Evolutionary conservation across 2,329 filamentous ascomycete genomes (phyloP).

Genomic region (Colletotrichum gloeosporioides): DNA sequence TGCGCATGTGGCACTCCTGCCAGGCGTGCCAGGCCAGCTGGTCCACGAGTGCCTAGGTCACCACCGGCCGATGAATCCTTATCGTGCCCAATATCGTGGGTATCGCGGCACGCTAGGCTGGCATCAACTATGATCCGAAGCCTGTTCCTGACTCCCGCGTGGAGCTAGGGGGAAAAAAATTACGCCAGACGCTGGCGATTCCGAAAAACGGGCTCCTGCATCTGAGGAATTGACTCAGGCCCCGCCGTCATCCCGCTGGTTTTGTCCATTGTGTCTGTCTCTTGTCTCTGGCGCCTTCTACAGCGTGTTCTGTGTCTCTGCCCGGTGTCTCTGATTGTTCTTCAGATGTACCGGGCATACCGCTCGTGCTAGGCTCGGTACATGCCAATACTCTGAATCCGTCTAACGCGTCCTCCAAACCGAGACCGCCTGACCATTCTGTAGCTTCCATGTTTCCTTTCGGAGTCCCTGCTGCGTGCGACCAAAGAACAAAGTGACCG

Average conservation of each 20-base stretch:
- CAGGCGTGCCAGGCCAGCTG: background rate
- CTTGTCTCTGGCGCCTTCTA: background rate
- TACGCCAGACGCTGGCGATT: constrained; percentile 12
- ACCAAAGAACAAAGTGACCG: background rate
- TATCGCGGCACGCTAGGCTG: background rate
- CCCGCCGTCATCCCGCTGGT: background rate
- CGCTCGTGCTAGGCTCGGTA: background rate
- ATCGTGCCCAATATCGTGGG: background rate
- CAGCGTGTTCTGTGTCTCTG: background rate
- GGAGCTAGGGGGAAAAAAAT: background rate
- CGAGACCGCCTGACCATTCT: constrained; percentile 4
- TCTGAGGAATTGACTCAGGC: constrained; percentile 15
- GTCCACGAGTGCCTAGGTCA: background rate
- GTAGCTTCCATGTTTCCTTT: background rate
- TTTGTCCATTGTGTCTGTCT: background rate
- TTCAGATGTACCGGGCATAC: background rate
- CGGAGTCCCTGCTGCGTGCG: background rate
- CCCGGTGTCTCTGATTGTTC: background rate
- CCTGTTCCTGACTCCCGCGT: constrained; percentile 12
- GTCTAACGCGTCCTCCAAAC: background rate
- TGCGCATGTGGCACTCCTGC: background rate
- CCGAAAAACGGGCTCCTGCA: constrained; percentile 15
- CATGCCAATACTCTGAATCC: background rate
- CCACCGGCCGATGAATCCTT: background rate
- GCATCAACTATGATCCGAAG: constrained; percentile 5